Percentiles rank a stretch among this genome's conserved stretches.
Evolutionary conservation across 1,284 basidiomycete species (phyloP).

Genomic region (Trichosporon faecale): DNA sequence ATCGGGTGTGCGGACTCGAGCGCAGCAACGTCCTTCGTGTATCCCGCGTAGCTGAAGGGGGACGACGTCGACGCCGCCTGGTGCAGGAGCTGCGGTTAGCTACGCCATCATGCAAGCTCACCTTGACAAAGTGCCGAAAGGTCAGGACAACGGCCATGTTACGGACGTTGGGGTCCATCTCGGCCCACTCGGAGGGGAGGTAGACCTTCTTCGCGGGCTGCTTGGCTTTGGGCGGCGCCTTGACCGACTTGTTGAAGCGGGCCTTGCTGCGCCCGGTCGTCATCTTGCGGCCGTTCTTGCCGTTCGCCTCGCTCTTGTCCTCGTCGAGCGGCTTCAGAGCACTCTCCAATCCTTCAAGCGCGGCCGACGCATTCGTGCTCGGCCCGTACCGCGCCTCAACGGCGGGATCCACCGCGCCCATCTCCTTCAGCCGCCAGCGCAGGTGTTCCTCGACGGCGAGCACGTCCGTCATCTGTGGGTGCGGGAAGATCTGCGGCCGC

Average conservation of each 20-base stretch:
- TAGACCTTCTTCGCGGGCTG: slow-evolving; percentile 30
- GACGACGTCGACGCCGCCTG: slow-evolving; percentile 44
- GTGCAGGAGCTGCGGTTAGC: slow-evolving; percentile 42
- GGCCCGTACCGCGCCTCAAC: slow-evolving; percentile 48
- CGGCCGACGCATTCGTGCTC: slow-evolving; percentile 36
- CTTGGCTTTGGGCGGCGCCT: slow-evolving; percentile 25
- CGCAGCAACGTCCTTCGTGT: slow-evolving; percentile 43
- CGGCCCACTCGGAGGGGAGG: slow-evolving; percentile 47
- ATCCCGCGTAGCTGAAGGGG: slow-evolving; percentile 48
- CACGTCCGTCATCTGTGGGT: slow-evolving; percentile 53
- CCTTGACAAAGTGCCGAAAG: slow-evolving; percentile 52
- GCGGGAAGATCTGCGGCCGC: slow-evolving; percentile 39
- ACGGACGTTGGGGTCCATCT: slow-evolving; percentile 41
- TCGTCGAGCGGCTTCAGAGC: slow-evolving; percentile 28
- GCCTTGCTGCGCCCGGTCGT: slow-evolving; percentile 23
- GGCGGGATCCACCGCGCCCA: slow-evolving; percentile 48
- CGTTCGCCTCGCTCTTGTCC: slow-evolving; percentile 26
- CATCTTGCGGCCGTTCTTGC: slow-evolving; percentile 28
- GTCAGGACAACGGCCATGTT: slow-evolving; percentile 52
- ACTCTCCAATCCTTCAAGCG: slow-evolving; percentile 41
- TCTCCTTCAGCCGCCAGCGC: slow-evolving; percentile 50
- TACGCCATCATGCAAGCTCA: slow-evolving; percentile 19
- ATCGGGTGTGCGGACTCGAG: slow-evolving; percentile 47
- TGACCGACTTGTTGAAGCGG: slow-evolving; percentile 28
- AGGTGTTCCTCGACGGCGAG: slow-evolving; percentile 52